Evolutionary conservation across 805 yeast species (phyloP).

Genomic region (Torulaspora maleeae): DNA sequence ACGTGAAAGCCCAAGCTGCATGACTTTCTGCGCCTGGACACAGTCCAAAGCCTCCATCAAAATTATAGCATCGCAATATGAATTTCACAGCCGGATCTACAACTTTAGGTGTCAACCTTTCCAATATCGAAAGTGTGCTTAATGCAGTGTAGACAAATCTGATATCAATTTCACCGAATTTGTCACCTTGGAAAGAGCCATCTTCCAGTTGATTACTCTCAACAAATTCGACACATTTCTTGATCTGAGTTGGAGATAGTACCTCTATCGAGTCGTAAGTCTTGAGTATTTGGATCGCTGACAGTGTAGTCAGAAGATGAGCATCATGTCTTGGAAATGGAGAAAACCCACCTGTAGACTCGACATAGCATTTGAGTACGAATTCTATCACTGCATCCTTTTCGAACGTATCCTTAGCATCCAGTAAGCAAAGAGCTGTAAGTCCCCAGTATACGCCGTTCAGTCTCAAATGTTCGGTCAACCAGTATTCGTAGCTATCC

Average conservation of each 20-base stretch:
- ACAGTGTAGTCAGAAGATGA: conserved; percentile 76
- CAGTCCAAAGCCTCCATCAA: conserved; percentile 94
- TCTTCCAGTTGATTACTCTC: conserved; percentile 35
- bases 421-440: conserved; percentile 62
- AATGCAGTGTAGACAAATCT: conserved; percentile 83
- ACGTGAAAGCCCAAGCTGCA: conserved; percentile 86
- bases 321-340: conserved; percentile 88
- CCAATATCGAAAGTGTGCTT: conserved; percentile 67
- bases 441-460: conserved; percentile 96
- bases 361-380: conserved; percentile 62
- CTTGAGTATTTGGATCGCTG: conserved; percentile 76
- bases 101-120: conserved; percentile 50
- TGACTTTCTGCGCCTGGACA: conserved; percentile 95
- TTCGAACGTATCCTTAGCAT: conserved; percentile 53
- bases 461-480: conserved; percentile 82
- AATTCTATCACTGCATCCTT: conserved; percentile 60
- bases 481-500: conserved; percentile 73
- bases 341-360: conserved; percentile 72
- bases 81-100: conserved; percentile 62
- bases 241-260: conserved; percentile 34
- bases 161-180: conserved; percentile 89
- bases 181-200: conserved; percentile 87
- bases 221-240: conserved; percentile 39
- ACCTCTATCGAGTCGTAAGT: conserved; percentile 57
- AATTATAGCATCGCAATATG: conserved; percentile 69